Percentiles rank a stretch among this genome's conserved stretches.
Conservation (phyloP, 164 flowering plant genomes). For the Magnolia kwangsiensis region DNA sequence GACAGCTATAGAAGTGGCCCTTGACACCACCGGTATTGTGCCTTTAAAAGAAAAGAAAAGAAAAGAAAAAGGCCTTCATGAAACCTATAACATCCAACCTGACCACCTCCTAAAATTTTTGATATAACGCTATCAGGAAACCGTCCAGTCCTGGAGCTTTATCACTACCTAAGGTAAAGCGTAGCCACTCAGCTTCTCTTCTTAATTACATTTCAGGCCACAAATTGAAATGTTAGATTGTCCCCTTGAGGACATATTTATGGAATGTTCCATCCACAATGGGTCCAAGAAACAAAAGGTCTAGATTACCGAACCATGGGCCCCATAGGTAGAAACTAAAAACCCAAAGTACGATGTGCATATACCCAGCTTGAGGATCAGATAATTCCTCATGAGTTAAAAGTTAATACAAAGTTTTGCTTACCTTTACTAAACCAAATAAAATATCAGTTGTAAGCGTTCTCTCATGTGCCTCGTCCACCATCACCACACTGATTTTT, state of each 20-base stretch:
- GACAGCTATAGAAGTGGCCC: too few relatives aligned
- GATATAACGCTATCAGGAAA: too few relatives aligned
- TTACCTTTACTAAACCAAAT: constrained; percentile 90
- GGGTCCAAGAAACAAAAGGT: neutral
- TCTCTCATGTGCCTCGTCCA: constrained; percentile 98
- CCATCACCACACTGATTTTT: constrained; percentile 80
- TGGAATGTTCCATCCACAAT: neutral
- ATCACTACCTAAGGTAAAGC: too few relatives aligned
- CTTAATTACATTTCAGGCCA: neutral
- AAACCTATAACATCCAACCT: too few relatives aligned
- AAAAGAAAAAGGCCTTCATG: too few relatives aligned
- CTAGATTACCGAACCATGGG: neutral
- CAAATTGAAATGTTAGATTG: neutral
- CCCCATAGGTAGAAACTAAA: neutral
- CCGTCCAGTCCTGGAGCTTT: too few relatives aligned
- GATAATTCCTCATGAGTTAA: neutral
- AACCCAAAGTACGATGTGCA: neutral
- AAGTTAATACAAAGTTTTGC: constrained; percentile 8
- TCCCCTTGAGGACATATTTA: too few relatives aligned
- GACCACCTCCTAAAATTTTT: too few relatives aligned
- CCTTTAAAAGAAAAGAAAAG: too few relatives aligned
- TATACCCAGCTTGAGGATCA: neutral
- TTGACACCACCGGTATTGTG: too few relatives aligned
- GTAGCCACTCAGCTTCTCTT: neutral
- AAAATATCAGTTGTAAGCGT: constrained; percentile 92